Evolutionary conservation across 78 protist species (phyloP).

Genomic region (slime mould (Dictyostelium discoideum)): dicty_2.7 NC_007091.3:5022001-5022500

Average conservation of each 20-base stretch:
- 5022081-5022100: neutral
- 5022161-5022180: conserved; percentile 1
- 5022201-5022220: neutral
- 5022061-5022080: neutral
- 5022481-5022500: neutral
- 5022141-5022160: neutral
- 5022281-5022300: no score
- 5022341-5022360: no score
- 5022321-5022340: no score
- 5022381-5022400: neutral
- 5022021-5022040: neutral
- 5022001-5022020: neutral
- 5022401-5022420: conserved; percentile 19
- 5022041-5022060: no score
- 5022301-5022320: no score
- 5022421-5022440: conserved; percentile 18
- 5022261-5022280: no score
- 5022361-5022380: neutral
- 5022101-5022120: neutral
- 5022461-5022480: neutral
- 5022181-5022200: neutral
- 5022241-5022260: no score
- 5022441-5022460: neutral
- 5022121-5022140: neutral
- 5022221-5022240: no score